Conservation (phyloP, 805 yeast genomes). For the Metschnikowia henanensis region DNA sequence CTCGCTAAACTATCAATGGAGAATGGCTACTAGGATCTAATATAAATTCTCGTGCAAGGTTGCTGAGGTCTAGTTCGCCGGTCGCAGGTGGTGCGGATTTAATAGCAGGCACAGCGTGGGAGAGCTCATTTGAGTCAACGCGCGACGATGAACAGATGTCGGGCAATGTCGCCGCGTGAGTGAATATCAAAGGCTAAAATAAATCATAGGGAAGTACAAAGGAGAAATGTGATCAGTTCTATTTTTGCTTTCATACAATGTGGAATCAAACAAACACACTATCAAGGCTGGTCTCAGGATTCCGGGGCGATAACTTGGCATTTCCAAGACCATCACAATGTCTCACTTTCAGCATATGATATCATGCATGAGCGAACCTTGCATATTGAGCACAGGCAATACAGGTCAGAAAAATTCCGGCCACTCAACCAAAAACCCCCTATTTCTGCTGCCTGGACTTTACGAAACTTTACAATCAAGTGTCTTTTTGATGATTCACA, state of each 20-base stretch:
- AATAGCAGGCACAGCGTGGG: not conserved
- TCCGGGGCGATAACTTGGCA: not conserved
- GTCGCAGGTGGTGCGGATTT: not conserved
- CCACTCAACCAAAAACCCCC: not conserved
- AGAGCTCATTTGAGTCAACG: not conserved
- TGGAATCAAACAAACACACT: not conserved
- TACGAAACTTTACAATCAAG: no score
- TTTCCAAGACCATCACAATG: not conserved
- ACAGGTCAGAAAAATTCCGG: not conserved
- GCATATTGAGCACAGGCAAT: not conserved
- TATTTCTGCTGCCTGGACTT: not conserved
- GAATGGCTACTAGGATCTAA: no score
- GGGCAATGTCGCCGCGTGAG: not conserved
- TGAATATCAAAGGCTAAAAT: no score
- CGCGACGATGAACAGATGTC: not conserved
- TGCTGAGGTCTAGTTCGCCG: no score
- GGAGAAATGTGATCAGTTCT: no score
- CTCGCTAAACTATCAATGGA: no score
- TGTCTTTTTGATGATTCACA: no score
- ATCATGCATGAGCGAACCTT: not conserved
- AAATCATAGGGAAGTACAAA: no score
- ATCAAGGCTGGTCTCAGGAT: not conserved
- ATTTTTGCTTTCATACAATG: no score
- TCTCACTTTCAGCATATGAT: not conserved
- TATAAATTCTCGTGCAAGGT: no score